Percentiles rank a stretch among this genome's conserved stretches.
phyloP scores from a whole-genome alignment of 192 early-diverging fungal species.

The Linnemannia schmuckeri region DNA sequence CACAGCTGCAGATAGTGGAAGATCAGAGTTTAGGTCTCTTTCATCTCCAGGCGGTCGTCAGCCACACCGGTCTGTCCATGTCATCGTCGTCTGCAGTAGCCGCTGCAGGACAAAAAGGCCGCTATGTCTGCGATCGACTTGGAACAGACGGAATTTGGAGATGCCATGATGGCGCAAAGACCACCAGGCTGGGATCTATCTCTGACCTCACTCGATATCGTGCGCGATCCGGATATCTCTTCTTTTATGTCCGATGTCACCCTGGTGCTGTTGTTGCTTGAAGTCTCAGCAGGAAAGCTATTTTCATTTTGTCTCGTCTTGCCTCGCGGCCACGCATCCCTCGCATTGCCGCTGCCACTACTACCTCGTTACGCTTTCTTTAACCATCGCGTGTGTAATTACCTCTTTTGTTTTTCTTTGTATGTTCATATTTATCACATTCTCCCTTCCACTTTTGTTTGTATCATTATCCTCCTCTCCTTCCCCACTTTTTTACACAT shows the following conservation, averaged over 20 bases:
- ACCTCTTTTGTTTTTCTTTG: neutral
- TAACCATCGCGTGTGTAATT: neutral
- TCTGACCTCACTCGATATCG: constrained; percentile 25
- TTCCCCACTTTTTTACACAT: neutral
- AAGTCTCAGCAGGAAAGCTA: too few species aligned
- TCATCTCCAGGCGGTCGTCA: constrained; percentile 28
- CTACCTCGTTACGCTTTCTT: neutral
- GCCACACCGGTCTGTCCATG: constrained; percentile 27
- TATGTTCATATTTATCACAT: constrained; percentile 5
- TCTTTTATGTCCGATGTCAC: constrained; percentile 41
- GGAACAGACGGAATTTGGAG: constrained; percentile 34
- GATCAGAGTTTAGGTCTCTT: constrained; percentile 22
- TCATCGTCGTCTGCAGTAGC: neutral
- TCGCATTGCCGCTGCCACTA: neutral
- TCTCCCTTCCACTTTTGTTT: neutral
- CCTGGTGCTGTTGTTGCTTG: neutral
- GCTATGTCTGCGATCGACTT: constrained; percentile 34
- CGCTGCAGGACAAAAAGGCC: neutral
- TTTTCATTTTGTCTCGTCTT: too few species aligned
- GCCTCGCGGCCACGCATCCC: neutral
- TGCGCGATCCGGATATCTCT: constrained; percentile 29
- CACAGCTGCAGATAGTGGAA: neutral
- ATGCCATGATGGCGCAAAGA: constrained; percentile 18
- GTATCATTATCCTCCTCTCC: constrained; percentile 3
- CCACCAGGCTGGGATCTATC: constrained; percentile 26